Conservation (phyloP, 2,329 filamentous ascomycete genomes). For the Apiospora hydei region DNA sequence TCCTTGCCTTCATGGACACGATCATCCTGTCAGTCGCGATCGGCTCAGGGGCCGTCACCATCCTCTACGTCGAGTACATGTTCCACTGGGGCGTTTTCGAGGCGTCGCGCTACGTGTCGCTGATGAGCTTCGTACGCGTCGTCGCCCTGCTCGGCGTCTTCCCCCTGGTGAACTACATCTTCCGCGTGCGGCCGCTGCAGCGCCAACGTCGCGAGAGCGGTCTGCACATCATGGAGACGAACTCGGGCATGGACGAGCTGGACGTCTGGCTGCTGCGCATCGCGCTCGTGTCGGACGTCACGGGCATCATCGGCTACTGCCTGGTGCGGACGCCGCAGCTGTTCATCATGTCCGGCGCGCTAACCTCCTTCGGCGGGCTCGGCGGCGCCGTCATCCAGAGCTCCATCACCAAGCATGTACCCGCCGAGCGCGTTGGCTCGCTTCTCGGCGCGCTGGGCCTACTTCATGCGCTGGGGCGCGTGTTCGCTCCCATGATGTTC, state of each 20-base stretch:
- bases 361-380: constrained; percentile 82
- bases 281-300: constrained; percentile 77
- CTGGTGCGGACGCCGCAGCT: constrained; percentile 66
- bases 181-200: constrained; percentile 64
- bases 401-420: constrained; percentile 89
- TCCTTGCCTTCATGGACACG: constrained; percentile 82
- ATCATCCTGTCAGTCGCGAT: constrained; percentile 83
- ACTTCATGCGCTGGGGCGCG: constrained; percentile 80
- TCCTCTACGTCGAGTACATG: constrained; percentile 82
- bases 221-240: constrained; percentile 52
- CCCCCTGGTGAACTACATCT: constrained; percentile 77
- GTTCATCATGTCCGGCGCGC: constrained; percentile 75
- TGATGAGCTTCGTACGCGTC: constrained; percentile 81
- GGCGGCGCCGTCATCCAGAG: constrained; percentile 86
- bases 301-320: constrained; percentile 79
- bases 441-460: constrained; percentile 89
- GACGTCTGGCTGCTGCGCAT: constrained; percentile 80
- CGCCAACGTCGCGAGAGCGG: constrained; percentile 49
- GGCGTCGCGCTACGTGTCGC: constrained; percentile 80
- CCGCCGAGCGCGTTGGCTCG: constrained; percentile 80
- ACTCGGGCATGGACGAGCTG: constrained; percentile 75
- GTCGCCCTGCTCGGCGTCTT: constrained; percentile 76
- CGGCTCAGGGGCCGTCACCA: constrained; percentile 79
- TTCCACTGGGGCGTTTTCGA: constrained; percentile 87
- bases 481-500: constrained; percentile 82